Evolutionary conservation across 306 rosid genomes (phyloP).

Genomic region (Echinosophora koreensis): DNA sequence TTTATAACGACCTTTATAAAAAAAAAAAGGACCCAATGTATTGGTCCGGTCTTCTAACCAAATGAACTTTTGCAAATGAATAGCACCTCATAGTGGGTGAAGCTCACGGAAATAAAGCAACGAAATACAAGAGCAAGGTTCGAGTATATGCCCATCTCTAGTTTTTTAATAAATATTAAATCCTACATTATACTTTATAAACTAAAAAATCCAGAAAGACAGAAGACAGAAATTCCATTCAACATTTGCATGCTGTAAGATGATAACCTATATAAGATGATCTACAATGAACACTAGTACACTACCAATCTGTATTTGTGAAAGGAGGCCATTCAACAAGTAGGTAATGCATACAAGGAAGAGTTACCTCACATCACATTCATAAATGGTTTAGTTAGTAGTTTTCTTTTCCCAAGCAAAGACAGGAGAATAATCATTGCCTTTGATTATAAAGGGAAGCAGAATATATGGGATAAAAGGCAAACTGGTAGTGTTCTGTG

Average conservation of each 20-base stretch:
- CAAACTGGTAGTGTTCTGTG: neutral
- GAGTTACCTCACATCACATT: neutral
- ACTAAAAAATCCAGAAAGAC: slow-evolving; percentile 3
- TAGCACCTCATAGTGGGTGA: neutral
- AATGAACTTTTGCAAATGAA: neutral
- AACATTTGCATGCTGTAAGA: neutral
- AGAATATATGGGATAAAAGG: neutral
- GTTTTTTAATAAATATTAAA: neutral
- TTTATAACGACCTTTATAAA: neutral
- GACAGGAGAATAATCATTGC: neutral
- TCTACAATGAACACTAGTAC: neutral
- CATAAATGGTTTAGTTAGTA: neutral
- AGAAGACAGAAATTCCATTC: neutral
- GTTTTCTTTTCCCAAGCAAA: neutral
- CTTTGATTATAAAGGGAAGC: neutral
- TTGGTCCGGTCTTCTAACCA: neutral
- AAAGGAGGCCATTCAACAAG: neutral
- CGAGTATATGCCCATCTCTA: neutral
- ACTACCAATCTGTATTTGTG: neutral
- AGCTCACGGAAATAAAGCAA: neutral
- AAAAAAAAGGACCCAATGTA: neutral
- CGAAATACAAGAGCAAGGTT: neutral
- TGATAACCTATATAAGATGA: neutral
- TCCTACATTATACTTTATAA: slow-evolving; percentile 3
- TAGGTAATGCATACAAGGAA: slow-evolving; percentile 7